phyloP scores from a whole-genome alignment of 202 grass and related monocot genomes.

The Digitaria exilis region DNA sequence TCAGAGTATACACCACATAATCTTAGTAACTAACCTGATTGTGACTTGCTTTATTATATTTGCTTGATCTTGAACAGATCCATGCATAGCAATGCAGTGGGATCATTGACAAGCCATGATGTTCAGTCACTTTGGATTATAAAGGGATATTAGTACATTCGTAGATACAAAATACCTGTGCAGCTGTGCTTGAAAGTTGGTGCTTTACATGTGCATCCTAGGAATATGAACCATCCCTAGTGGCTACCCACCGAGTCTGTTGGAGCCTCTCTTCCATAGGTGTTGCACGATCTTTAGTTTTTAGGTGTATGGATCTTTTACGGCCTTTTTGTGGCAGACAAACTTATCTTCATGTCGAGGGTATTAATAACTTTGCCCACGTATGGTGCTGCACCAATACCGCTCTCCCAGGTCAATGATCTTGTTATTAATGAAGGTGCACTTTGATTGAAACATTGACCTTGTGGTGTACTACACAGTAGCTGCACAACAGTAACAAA shows the following conservation, averaged over 20 bases:
- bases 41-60: constrained; percentile 28
- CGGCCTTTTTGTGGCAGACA: constrained; percentile 49
- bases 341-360: constrained; percentile 46
- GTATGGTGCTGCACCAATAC: constrained; percentile 30
- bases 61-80: constrained; percentile 34
- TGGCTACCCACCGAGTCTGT: constrained; percentile 35
- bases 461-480: constrained; percentile 30
- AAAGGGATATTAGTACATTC: constrained; percentile 26
- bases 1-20: background rate
- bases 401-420: constrained; percentile 39
- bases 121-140: constrained; percentile 40
- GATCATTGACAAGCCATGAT: constrained; percentile 39
- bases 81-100: constrained; percentile 21
- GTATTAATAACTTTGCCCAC: constrained; percentile 41
- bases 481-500: constrained; percentile 27
- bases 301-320: constrained; percentile 41
- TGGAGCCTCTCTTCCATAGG: constrained; percentile 27
- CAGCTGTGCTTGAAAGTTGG: constrained; percentile 30
- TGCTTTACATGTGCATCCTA: constrained; percentile 55
- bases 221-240: constrained; percentile 37
- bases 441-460: constrained; percentile 34
- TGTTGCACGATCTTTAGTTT: constrained; percentile 41
- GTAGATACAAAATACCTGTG: constrained; percentile 25
- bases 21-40: constrained; percentile 15
- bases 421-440: constrained; percentile 40